Conservation (phyloP, 192 early-diverging fungal species). For the Backusella parvicylindrica region DNA sequence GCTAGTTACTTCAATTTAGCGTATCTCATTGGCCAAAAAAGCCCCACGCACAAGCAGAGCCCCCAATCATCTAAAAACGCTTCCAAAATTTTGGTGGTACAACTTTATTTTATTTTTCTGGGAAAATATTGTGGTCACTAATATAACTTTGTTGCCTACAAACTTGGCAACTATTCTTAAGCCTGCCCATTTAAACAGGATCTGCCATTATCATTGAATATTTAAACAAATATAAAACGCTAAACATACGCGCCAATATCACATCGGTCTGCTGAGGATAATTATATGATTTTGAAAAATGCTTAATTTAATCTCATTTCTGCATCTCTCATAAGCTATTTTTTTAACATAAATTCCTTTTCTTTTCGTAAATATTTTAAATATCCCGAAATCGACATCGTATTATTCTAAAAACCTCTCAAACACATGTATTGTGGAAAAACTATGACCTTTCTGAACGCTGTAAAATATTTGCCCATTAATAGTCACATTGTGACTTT, state of each 20-base stretch:
- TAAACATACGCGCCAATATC: not conserved
- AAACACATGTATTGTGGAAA: not conserved
- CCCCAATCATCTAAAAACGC: not conserved
- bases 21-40: too few species aligned
- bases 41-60: too few species aligned
- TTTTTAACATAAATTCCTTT: not conserved
- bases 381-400: not conserved
- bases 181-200: not conserved
- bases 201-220: too few species aligned
- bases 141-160: not conserved
- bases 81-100: not conserved
- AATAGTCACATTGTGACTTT: conserved; percentile 1
- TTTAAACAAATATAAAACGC: not conserved
- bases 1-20: too few species aligned
- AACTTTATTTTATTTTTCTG: not conserved
- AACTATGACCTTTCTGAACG: not conserved
- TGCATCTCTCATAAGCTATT: not conserved
- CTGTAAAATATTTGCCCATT: not conserved
- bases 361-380: not conserved
- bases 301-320: not conserved
- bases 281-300: not conserved
- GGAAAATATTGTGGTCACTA: not conserved
- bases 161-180: not conserved
- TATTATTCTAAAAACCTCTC: not conserved
- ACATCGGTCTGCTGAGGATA: not conserved